Base-by-base conservation (phyloP, 225 moss, liverwort and hornwort species). In the Sphagnum tenellum region DNA sequence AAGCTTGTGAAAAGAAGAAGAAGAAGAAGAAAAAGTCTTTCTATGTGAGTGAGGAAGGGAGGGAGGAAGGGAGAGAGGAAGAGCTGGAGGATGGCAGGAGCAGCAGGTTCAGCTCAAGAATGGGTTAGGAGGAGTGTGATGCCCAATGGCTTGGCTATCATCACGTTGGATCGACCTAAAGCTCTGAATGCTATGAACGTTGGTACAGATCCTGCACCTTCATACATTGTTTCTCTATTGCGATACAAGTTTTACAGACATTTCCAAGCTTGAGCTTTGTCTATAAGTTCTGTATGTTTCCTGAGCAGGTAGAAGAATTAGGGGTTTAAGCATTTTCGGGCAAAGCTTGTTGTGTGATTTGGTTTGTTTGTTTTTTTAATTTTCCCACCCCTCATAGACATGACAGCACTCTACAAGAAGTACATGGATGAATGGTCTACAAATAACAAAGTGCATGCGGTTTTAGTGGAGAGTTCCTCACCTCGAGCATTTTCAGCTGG, bases 101-200 rank as follows among this genome's bases (percentile, higher is more conserved):
- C 29, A 29, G 29, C 29, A 29, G 78, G 84, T 52, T 46, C 73
- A 44, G 84, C 73, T 71, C 65, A 78, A 65, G 84, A 91, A 64
- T 91, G 87, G 89, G 87, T 98, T 72, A 86, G 84, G 65, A 76
- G 84, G 52, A 58, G 63, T 67, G 92, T 98, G 68, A 75, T 79
- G 48, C 79, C 79, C 5, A 98, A 98, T 73, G 96, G 92, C 55
- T 79, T 92, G 9, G 96, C 87, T 55, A 75, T 89, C 59, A 79
- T 92, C 65, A 92, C 92, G 12, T 83, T 98, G 74, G 92, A 98
- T 69, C 92, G 96, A 2, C 83, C 96, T 12, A 92, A 92, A 74
- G 92, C 96, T 57, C 85, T 98, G 55, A 98, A 98, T 62, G 96
- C 96, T 66, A 92, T 98, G 96, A 92, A 88, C 71, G 77, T 90